Evolutionary conservation across 2,329 filamentous ascomycete genomes (phyloP).

Genomic region (Fusarium illudens): DNA sequence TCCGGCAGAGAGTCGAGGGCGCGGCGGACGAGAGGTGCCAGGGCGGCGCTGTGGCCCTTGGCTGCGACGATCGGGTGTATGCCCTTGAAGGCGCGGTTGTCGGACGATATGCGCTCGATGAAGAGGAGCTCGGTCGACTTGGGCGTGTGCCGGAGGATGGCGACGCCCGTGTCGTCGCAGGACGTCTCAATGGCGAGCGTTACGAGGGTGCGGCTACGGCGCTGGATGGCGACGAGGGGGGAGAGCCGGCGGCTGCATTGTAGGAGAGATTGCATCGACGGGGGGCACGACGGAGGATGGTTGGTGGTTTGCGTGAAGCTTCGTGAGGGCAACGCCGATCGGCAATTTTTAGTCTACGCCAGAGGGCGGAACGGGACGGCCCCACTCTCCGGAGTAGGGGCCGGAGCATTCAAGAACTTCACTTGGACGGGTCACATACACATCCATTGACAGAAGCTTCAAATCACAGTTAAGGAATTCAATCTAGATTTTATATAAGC

Average conservation of each 20-base stretch:
- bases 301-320: background rate
- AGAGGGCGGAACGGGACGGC: conserved; percentile 19
- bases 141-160: conserved; percentile 72
- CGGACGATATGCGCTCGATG: conserved; percentile 82
- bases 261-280: conserved; percentile 25
- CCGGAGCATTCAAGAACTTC: background rate
- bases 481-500: background rate
- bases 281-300: background rate
- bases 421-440: background rate
- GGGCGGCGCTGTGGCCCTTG: conserved; percentile 75
- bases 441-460: background rate
- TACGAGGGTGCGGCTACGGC: conserved; percentile 49
- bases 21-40: conserved; percentile 73
- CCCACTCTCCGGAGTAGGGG: conserved; percentile 21
- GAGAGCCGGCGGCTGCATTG: conserved; percentile 3
- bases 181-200: conserved; percentile 83
- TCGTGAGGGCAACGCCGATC: background rate
- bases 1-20: conserved; percentile 65
- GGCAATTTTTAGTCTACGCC: conserved; percentile 7
- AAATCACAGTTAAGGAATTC: background rate
- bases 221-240: background rate
- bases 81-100: conserved; percentile 77
- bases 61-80: conserved; percentile 82
- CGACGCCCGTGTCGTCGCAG: conserved; percentile 93
- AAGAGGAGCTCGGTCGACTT: conserved; percentile 70